Base-by-base conservation (phyloP, 139 green algal genomes). In the Picochlorum costavermella region DNA sequence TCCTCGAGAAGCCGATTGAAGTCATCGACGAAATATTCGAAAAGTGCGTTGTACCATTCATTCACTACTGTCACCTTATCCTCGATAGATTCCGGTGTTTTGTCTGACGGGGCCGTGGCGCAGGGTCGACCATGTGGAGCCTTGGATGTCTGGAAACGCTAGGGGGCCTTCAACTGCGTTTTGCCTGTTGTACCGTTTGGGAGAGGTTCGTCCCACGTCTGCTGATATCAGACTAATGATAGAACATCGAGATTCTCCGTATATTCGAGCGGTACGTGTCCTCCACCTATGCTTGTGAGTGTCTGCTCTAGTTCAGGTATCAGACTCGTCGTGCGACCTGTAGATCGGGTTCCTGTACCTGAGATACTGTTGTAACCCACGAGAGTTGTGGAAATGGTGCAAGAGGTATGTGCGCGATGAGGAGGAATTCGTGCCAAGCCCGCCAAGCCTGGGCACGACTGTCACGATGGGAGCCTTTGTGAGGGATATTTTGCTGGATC, bases 121-220 rank as follows among this genome's bases (percentile, higher is more conserved):
- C 26, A 79, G 72, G 4, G 89, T 96, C 11, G 67, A 82, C 12
- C 71, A 97, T 61, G 84, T 96, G 3, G 92, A 98, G 81, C 92
- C 92, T 2, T 98, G 92, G 92, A 92, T 98, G 82, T 92, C 79
- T 65, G 89, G 92, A 53, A 98, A 97, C 60, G 89, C 86, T 1
- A 80, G 90, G 6, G 92, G 92, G 2, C 81, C 90, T 1, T 95
- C 87, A n/a, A 88, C 88, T 2, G 88, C 89, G 1, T 98, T 98
- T 72, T 95, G 89, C 77, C 64, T 97, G 13, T 68, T 97, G 56
- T 84, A 90, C 68, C 78, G 86, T 28, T 79, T 96, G 20, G 75
- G 73, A 68, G 83, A 79, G 44, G 68, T 97, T n/a, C 82, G 87
- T 61, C 68, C 86, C 1, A 85, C 64, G 16, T 65, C 79, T 23